phyloP scores from a whole-genome alignment of 169 alveolate species.

The Blepharisma undulans region DNA sequence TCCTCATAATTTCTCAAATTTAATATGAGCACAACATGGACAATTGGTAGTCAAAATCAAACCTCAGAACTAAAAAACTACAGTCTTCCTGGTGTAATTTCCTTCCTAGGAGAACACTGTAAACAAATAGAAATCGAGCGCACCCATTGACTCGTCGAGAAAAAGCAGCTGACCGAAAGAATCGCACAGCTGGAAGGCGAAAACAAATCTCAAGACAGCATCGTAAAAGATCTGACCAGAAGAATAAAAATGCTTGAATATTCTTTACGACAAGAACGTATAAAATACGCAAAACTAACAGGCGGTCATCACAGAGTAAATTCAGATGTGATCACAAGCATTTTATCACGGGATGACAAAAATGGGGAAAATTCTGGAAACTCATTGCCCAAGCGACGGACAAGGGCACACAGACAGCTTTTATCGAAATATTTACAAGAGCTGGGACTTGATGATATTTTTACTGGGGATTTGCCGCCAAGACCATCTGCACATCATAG shows the following conservation, averaged over 20 bases:
- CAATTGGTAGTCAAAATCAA: constrained; percentile 13
- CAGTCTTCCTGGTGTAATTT: neutral
- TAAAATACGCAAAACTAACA: neutral
- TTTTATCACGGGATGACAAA: neutral
- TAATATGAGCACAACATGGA: neutral
- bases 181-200: constrained; percentile 47
- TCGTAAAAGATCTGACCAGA: constrained; percentile 50
- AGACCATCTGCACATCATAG: neutral
- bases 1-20: neutral
- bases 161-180: neutral
- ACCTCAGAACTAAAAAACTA: constrained; percentile 1
- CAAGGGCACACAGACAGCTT: constrained; percentile 1
- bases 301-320: constrained; percentile 30
- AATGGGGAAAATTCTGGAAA: neutral
- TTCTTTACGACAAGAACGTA: constrained; percentile 52
- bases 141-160: constrained; percentile 21
- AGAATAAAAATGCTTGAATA: constrained; percentile 60
- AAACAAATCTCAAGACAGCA: constrained; percentile 49
- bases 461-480: constrained; percentile 17
- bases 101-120: neutral
- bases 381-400: neutral
- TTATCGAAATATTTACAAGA: constrained; percentile 14
- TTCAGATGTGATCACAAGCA: constrained; percentile 17
- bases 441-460: constrained; percentile 26
- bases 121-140: neutral